Evolutionary conservation across 169 alveolate species (phyloP), one percentile per base, ranked within the genome.

Genomic region (Babesia ovata): DNA sequence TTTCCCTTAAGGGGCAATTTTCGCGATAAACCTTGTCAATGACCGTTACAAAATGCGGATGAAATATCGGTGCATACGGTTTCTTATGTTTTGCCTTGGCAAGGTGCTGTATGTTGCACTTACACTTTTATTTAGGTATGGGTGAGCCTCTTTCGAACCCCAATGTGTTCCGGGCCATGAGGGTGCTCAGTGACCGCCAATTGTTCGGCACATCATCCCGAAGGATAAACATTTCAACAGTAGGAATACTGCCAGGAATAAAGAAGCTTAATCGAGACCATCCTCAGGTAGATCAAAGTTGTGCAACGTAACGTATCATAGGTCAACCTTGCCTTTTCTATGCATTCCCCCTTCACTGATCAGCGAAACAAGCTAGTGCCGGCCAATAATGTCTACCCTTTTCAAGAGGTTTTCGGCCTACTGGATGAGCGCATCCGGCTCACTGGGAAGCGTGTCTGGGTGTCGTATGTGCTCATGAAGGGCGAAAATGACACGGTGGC

Each of bases 71-170:
- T 33, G 10, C 6, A 6, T 6, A 33, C 6, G 39, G 6, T 33
- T 2, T 33, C 2, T 6, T 33, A 6, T 33, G 39, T 33, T 33
- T 33, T 6, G 39, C 6, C 2, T 33, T 4, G 39, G 6, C 39
- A 2, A 4, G 44, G 29, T 14, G 17, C 19, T 54, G 14, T 45
- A 16, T 45, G 4, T 16, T 17, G 50, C 50, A 16, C 11, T 8
- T 7, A 4, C 19, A 13, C 50, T 4, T 52, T 10, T 52, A 24
- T 17, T 39, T 74, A 90, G 94, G 94, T 16, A 88, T 92, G 96
- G 96, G 96, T 0, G 96, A 93, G 75, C 96, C 96, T 33, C 85
- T 93, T 61, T 93, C 95, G 29, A 93, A 93, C 74, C 96, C 96
- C 22, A 84, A 91, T 53, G 94, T 92, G 50, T 93, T 93, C 83